Evolutionary conservation across 148 eudicot species (phyloP), one percentile per base, ranked within the genome.

Genomic region (Chenopodium formosanum): DNA sequence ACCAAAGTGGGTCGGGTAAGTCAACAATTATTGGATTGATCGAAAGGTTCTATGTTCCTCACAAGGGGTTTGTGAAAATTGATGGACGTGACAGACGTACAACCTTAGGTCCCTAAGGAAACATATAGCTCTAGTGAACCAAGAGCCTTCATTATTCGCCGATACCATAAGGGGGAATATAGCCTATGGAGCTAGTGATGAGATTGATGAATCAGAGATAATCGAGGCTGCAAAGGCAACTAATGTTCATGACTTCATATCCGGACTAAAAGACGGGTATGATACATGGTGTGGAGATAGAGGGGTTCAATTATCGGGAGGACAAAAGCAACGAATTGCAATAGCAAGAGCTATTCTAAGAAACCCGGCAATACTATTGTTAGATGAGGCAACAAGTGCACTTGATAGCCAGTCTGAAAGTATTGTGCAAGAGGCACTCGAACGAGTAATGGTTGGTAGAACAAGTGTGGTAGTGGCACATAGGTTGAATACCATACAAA

Each of bases 321-420:
- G 98, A 2, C 98, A 94, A 72, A 94, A 92, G 85, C 98, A 94
- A 76, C 75, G 98, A 62, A 88, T 94, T n/a, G 98, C 94, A 1
- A 94, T 94, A 23, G 94, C 96, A 1, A 90, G 98, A 7, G 98
- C 96, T 40, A 91, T 94, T 60, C 74, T 92, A 32, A 87, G 86
- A 52, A 86, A 92, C 79, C 98, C 98, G 1, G 72, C 84, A 0
- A 72, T 94, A 2, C 67, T 94, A 29, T 70, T 94, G 84, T 82
- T 94, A 8, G 98, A 94, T 37, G 98, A 94, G 86, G 98, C 98
- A 1, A 94, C 98, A 14, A 92, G 96, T 56, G 98, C 98, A 5
- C 83, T 94, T 12, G 98, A 94, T 46, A 88, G 94, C 56, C 91
- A 92, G 29, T 87, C 96, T 0, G 97, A 93, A 73, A 93, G 90